Percentiles rank a stretch among this genome's conserved stretches.
Conservation (phyloP, 192 early-diverging fungal genomes). For the Coemansia sp. region DNA sequence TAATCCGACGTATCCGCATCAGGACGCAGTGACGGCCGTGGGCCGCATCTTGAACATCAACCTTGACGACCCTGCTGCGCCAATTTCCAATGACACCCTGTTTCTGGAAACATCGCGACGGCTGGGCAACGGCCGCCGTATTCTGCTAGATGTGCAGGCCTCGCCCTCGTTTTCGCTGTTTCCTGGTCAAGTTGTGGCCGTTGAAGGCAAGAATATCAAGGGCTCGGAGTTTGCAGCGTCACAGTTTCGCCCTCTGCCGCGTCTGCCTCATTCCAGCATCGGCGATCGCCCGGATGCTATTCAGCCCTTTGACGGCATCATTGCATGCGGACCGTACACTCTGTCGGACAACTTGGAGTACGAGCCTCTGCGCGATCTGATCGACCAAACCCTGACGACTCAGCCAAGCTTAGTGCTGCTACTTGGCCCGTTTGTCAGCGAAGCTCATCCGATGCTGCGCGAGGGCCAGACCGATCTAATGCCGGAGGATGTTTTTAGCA, state of each 20-base stretch:
- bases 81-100: constrained; percentile 50
- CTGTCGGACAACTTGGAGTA: constrained; percentile 72
- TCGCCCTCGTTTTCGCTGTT: constrained; percentile 70
- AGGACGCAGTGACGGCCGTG: constrained; percentile 62
- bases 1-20: constrained; percentile 50
- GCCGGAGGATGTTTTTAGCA: constrained; percentile 62
- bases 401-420: constrained; percentile 79
- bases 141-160: constrained; percentile 59
- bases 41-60: constrained; percentile 76
- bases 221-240: constrained; percentile 56
- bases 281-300: constrained; percentile 3
- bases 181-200: constrained; percentile 82
- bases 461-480: constrained; percentile 54
- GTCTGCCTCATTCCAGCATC: constrained; percentile 47
- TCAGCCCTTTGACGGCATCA: constrained; percentile 54
- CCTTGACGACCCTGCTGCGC: constrained; percentile 53
- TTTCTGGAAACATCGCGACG: constrained; percentile 76
- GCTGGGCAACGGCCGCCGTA: constrained; percentile 67
- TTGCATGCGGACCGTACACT: constrained; percentile 85
- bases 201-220: constrained; percentile 62
- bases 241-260: constrained; percentile 57
- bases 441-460: constrained; percentile 55
- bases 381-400: constrained; percentile 56
- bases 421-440: constrained; percentile 69
- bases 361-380: constrained; percentile 77